Conservation (phyloP, 345 rosid genomes). For the Tarenaya hassleriana region DNA sequence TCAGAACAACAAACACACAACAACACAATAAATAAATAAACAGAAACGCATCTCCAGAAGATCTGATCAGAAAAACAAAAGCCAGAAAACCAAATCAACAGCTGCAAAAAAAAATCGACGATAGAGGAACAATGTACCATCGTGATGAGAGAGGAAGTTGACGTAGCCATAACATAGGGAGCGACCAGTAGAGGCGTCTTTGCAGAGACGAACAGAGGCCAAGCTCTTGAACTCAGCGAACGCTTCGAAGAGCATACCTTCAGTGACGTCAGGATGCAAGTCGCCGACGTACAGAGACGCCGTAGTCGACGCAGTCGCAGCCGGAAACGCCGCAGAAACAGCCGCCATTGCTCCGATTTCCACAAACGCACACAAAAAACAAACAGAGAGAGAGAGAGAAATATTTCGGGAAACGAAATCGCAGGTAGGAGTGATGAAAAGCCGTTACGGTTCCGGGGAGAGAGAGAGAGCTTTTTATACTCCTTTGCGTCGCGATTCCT, state of each 20-base stretch:
- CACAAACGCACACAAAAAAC: background rate
- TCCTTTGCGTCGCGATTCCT: slow-evolving; percentile 5
- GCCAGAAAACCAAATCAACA: background rate
- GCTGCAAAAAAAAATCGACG: background rate
- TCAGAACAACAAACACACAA: background rate
- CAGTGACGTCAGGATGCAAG: slow-evolving; percentile 55
- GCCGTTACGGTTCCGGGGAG: slow-evolving; percentile 2
- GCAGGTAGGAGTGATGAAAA: background rate
- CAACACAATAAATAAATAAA: background rate
- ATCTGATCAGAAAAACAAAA: background rate
- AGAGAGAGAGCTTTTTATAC: slow-evolving; percentile 6
- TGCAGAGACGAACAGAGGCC: slow-evolving; percentile 66
- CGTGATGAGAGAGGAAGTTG: slow-evolving; percentile 57
- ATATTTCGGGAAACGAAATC: background rate
- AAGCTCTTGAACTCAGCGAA: slow-evolving; percentile 56
- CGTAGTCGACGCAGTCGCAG: slow-evolving; percentile 33
- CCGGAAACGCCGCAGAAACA: slow-evolving; percentile 19
- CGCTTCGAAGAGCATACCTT: slow-evolving; percentile 41
- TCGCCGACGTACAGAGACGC: slow-evolving; percentile 70
- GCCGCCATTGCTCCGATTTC: slow-evolving; percentile 37
- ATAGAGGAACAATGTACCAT: slow-evolving; percentile 34
- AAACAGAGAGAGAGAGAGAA: slow-evolving; percentile 8
- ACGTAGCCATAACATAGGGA: slow-evolving; percentile 82
- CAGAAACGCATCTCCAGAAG: background rate
- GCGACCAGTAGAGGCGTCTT: slow-evolving; percentile 48